A percentile compares a stretch with the other conserved stretches of the same genome.
Evolutionary conservation across 176 grass and related monocot genomes (phyloP).

Genomic region (Ensete ventricosum): DNA sequence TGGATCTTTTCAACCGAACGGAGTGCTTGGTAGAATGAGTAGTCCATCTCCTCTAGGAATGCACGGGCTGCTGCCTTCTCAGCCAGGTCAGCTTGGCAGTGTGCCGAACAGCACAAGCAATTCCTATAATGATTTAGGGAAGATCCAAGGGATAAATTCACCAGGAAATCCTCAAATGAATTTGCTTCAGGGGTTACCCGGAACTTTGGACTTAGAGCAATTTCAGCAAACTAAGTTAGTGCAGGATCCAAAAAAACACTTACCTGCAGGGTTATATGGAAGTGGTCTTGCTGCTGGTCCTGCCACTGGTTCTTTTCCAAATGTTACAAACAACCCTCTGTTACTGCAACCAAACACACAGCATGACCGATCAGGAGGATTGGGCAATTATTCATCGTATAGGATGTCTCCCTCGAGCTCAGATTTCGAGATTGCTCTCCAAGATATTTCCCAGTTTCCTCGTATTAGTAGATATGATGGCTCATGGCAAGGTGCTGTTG

Average conservation of each 20-base stretch:
- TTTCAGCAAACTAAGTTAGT: neutral
- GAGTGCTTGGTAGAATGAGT: slow-evolving; percentile 47
- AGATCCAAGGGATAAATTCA: neutral
- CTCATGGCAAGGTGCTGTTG: slow-evolving; percentile 21
- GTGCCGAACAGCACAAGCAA: slow-evolving; percentile 23
- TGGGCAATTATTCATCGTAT: neutral
- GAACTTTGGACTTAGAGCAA: neutral
- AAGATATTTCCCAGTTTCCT: slow-evolving; percentile 33
- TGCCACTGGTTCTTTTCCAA: slow-evolving; percentile 4
- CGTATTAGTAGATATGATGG: slow-evolving; percentile 24
- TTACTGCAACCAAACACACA: slow-evolving; percentile 24
- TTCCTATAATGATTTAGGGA: slow-evolving; percentile 11
- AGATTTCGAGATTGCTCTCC: slow-evolving; percentile 26
- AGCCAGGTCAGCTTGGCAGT: slow-evolving; percentile 28
- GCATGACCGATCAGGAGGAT: slow-evolving; percentile 28
- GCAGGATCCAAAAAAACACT: slow-evolving; percentile 19
- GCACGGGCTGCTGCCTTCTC: slow-evolving; percentile 52
- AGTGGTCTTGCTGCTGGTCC: slow-evolving; percentile 10
- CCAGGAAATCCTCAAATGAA: slow-evolving; percentile 20
- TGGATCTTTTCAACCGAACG: slow-evolving; percentile 33
- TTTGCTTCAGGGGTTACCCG: slow-evolving; percentile 17
- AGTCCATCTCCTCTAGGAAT: slow-evolving; percentile 36
- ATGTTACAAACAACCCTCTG: slow-evolving; percentile 7
- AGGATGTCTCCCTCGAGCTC: neutral
- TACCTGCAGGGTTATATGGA: slow-evolving; percentile 6